A percentile compares a stretch with the other conserved stretches of the same genome.
Conservation (phyloP, 768 basidiomycete species). For the Astraeus odoratus region DNA sequence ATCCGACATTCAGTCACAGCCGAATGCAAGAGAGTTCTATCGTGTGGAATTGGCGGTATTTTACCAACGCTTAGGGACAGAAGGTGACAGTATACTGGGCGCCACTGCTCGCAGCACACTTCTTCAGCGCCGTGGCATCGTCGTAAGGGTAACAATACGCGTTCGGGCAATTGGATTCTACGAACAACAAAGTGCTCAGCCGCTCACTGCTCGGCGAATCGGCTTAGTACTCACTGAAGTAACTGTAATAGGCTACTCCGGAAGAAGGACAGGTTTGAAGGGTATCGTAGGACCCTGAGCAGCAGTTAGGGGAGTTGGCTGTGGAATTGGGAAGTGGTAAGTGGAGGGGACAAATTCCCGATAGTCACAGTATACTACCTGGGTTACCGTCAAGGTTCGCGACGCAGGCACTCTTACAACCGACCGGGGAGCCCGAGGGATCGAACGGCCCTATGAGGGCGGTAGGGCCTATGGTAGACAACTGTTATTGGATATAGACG, state of each 20-base stretch:
- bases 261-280: slow-evolving; percentile 46
- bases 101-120: slow-evolving; percentile 16
- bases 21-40: too few species aligned
- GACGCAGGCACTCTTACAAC: slow-evolving; percentile 48
- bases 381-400: slow-evolving; percentile 24
- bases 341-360: too few species aligned
- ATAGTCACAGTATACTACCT: too few species aligned
- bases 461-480: slow-evolving; percentile 32
- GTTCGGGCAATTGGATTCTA: slow-evolving; percentile 33
- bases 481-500: neutral
- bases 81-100: neutral
- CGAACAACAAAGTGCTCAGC: too few species aligned
- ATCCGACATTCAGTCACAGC: too few species aligned
- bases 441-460: slow-evolving; percentile 43
- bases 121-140: slow-evolving; percentile 37
- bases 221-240: slow-evolving; percentile 37
- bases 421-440: slow-evolving; percentile 44
- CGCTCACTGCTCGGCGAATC: too few species aligned
- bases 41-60: too few species aligned
- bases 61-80: neutral
- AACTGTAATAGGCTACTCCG: slow-evolving; percentile 28
- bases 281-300: slow-evolving; percentile 44
- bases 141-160: slow-evolving; percentile 42
- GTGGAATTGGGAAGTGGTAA: neutral
- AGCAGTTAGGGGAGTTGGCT: slow-evolving; percentile 55